A percentile compares a stretch with the other conserved stretches of the same genome.
Evolutionary conservation across 2,329 filamentous ascomycete species (phyloP).

Genomic region (Colletotrichum musae): DNA sequence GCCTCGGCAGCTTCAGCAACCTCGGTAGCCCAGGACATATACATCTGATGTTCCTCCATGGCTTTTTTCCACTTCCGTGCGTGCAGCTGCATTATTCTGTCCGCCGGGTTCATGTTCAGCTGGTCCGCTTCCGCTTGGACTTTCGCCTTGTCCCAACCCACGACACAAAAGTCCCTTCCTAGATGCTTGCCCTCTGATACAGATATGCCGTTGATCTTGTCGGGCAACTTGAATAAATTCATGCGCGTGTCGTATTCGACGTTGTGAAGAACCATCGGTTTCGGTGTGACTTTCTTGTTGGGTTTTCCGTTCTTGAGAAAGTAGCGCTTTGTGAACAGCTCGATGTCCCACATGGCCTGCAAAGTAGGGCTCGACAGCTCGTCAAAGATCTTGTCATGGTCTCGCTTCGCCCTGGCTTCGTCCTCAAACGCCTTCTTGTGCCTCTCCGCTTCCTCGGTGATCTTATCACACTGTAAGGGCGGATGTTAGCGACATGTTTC

Average conservation of each 20-base stretch:
- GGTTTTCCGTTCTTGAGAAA: background rate
- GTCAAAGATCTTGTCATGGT: background rate
- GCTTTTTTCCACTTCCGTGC: conserved; percentile 1
- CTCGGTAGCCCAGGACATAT: background rate
- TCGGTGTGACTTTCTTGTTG: background rate
- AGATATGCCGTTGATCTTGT: background rate
- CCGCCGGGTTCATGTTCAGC: background rate
- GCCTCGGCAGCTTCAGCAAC: background rate
- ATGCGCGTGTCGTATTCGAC: background rate
- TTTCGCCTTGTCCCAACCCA: background rate
- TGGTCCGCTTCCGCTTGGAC: background rate
- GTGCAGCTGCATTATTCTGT: background rate
- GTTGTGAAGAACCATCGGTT: conserved; percentile 1
- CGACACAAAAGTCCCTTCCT: background rate
- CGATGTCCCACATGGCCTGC: conserved; percentile 2
- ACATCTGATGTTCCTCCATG: conserved; percentile 7
- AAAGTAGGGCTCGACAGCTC: background rate
- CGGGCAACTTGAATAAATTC: background rate
- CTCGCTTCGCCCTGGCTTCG: background rate
- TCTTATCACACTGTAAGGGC: conserved; percentile 1
- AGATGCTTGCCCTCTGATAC: background rate
- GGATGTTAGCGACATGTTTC: background rate
- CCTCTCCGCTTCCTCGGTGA: background rate
- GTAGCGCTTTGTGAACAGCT: conserved; percentile 8
- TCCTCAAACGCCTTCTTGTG: background rate